phyloP scores from a whole-genome alignment of 106 monocot genomes.

The Acanthochlamys bracteata region DNA sequence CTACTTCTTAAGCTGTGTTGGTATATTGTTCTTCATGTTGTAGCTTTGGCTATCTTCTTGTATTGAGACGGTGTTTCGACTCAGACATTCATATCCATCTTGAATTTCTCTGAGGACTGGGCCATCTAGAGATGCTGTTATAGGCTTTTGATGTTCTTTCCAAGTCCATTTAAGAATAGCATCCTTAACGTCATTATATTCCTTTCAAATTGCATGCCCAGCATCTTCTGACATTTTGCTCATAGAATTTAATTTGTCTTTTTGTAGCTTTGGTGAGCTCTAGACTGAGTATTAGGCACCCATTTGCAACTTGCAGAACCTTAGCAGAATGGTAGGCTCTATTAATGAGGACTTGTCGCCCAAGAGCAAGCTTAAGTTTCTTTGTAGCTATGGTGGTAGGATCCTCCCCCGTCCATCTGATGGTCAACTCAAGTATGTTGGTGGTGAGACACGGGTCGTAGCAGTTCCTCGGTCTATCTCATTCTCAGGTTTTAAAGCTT shows the following conservation, averaged over 20 bases:
- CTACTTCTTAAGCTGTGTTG: no score
- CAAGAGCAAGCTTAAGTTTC: conserved; percentile 30
- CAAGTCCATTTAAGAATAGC: no score
- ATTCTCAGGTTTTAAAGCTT: conserved; percentile 23
- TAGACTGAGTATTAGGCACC: background rate
- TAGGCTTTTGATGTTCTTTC: no score
- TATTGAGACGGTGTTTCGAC: no score
- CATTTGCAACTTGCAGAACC: background rate
- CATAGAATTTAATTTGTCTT: background rate
- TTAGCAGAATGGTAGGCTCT: conserved; percentile 1
- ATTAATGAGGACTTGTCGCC: conserved; percentile 9
- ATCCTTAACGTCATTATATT: no score
- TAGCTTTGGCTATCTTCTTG: no score
- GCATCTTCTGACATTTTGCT: background rate
- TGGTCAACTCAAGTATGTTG: conserved; percentile 45
- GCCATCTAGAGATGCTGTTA: no score
- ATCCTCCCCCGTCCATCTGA: conserved; percentile 54
- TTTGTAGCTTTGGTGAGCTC: background rate
- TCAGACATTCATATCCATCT: no score
- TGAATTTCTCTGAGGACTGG: no score
- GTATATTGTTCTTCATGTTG: no score
- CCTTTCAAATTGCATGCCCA: no score
- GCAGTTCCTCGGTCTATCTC: conserved; percentile 36
- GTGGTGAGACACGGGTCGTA: conserved; percentile 48
- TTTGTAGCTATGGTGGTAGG: conserved; percentile 55